Base-by-base conservation (phyloP, 345 rosid genomes). In the Citrus medica region DNA sequence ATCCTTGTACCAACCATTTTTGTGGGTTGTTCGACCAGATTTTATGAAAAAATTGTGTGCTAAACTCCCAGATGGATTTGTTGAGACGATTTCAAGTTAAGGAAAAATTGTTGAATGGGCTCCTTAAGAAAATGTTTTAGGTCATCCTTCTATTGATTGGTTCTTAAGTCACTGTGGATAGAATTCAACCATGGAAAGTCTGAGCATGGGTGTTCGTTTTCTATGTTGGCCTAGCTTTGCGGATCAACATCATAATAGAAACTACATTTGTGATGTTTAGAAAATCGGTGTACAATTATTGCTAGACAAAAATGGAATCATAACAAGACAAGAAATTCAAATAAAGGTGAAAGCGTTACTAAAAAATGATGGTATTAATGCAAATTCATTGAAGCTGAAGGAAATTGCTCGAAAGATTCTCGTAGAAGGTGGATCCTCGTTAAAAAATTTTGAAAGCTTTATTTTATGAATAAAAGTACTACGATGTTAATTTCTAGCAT, bases 101-200 rank as follows among this genome's bases (percentile, higher is more conserved):
- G 85, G 79, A 24, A 77, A 83, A 25, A 63, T 83, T 12, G 83
- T 83, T 14, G 56, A 76, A 25, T 83, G 80, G 86, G 73, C 75
- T 32, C 79, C 80, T 21, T 83, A 86, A 48, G 86, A 83, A 60
- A 74, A 66, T 48, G 85, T 77, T 10, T 61, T 83, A 17, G 67
- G 71, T 69, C 83, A 81, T 42, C 71, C 79, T 37, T 77, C 81
- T 1, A 46, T 61, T 4, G 76, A 83, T 4, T 83, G 84, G 60
- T 83, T 83, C 77, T 3, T 83, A 48, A 79, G 80, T 1, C 86
- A 86, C 24, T 83, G 84, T 3, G 86, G 88, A 17, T 86, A 85
- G 84, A 86, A 83, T 73, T 83, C 84, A 25, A 79, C 48, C 56
- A 53, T 83, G 73, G 85, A 83, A 33, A 78, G 85, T 61, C 46